Conservation (phyloP, 2,329 filamentous ascomycete species). For the Pyrenochaeta sp. region DNA sequence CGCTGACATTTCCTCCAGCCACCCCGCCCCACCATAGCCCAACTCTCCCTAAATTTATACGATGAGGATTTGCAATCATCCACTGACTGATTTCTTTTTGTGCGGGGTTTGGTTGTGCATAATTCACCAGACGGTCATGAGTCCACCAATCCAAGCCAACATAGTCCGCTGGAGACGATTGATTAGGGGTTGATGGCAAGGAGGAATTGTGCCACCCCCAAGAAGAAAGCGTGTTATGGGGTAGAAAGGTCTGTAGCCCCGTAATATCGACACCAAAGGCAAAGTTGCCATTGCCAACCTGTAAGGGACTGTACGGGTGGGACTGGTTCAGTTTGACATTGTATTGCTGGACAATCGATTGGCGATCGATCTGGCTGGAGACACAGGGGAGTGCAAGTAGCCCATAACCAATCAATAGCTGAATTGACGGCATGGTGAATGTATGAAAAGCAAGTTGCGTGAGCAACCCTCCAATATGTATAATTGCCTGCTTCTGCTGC, state of each 20-base stretch:
- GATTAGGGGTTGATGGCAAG: slow-evolving; percentile 48
- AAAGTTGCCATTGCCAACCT: slow-evolving; percentile 58
- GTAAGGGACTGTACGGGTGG: slow-evolving; percentile 60
- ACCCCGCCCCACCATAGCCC: slow-evolving; percentile 58
- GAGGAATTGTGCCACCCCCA: slow-evolving; percentile 58
- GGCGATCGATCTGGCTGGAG: slow-evolving; percentile 36
- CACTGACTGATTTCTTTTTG: slow-evolving; percentile 58
- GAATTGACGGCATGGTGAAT: slow-evolving; percentile 14
- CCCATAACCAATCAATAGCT: slow-evolving; percentile 6
- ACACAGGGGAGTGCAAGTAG: slow-evolving; percentile 6
- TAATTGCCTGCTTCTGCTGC: slow-evolving; percentile 15
- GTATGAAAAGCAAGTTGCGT: background rate
- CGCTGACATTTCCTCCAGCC: slow-evolving; percentile 48
- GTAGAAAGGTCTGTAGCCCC: slow-evolving; percentile 55
- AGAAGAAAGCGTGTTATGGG: slow-evolving; percentile 52
- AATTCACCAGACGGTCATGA: slow-evolving; percentile 53
- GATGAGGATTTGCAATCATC: slow-evolving; percentile 63
- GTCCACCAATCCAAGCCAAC: slow-evolving; percentile 56
- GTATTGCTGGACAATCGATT: slow-evolving; percentile 45
- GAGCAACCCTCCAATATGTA: slow-evolving; percentile 7
- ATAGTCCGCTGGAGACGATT: slow-evolving; percentile 48
- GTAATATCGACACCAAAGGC: slow-evolving; percentile 58
- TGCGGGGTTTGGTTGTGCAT: slow-evolving; percentile 52
- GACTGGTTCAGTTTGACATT: slow-evolving; percentile 59
- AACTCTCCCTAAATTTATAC: slow-evolving; percentile 59